Evolutionary conservation across 2,329 filamentous ascomycete species (phyloP).

Genomic region (Claviceps paspali): DNA sequence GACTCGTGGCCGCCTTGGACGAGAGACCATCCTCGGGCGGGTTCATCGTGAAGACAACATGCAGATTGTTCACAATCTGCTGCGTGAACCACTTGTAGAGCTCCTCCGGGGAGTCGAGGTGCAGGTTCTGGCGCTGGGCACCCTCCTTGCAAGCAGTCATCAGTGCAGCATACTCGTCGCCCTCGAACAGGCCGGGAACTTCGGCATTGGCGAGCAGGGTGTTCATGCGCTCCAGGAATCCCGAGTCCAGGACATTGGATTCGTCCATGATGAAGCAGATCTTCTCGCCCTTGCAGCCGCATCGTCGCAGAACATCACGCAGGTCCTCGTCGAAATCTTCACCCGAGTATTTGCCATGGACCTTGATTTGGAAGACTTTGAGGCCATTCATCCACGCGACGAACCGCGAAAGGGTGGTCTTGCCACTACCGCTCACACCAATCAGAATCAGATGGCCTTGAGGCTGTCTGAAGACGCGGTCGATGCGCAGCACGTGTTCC

Average conservation of each 20-base stretch:
- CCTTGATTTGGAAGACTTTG: constrained; percentile 99
- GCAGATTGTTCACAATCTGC: constrained; percentile 96
- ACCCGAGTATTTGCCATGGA: constrained; percentile 93
- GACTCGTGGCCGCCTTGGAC: constrained; percentile 93
- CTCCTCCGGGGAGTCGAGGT: constrained; percentile 95
- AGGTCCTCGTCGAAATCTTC: constrained; percentile 99
- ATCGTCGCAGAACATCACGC: constrained; percentile 79
- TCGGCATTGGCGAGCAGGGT: constrained; percentile 98
- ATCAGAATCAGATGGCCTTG: constrained; percentile 98
- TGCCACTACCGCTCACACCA: constrained; percentile 94
- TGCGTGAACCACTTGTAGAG: constrained; percentile 99
- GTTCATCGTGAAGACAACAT: constrained; percentile 99
- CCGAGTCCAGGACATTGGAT: constrained; percentile 93
- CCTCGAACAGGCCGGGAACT: constrained; percentile 94
- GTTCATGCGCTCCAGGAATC: constrained; percentile 98
- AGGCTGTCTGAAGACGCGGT: constrained; percentile 94
- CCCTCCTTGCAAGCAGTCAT: constrained; percentile 99
- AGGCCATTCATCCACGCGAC: constrained; percentile 99
- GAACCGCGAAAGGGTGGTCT: constrained; percentile 94
- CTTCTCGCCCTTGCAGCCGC: constrained; percentile 96
- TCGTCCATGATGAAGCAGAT: constrained; percentile 99
- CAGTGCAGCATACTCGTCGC: constrained; percentile 93
- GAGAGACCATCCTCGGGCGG: constrained; percentile 88
- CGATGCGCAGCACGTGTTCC: constrained; percentile 94
- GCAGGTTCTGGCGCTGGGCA: constrained; percentile 83